Conservation (phyloP, 805 yeast species). For the Debaryomyces castellii region DNA sequence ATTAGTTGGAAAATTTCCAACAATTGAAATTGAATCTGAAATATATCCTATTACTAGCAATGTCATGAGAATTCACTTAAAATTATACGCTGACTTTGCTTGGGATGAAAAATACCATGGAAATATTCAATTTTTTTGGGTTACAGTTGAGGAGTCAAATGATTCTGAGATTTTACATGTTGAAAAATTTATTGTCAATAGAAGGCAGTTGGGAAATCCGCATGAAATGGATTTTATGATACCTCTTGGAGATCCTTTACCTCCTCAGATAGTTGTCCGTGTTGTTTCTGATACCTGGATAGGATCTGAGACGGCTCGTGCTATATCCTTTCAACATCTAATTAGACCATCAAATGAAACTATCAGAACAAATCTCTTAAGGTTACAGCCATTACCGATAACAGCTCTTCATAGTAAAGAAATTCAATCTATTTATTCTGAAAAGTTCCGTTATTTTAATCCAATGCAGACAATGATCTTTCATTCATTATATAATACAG, state of each 20-base stretch:
- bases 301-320: constrained; percentile 73
- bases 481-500: constrained; percentile 79
- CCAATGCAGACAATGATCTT: constrained; percentile 99
- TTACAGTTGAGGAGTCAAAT: constrained; percentile 85
- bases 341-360: constrained; percentile 88
- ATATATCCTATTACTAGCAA: constrained; percentile 85
- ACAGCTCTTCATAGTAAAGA: constrained; percentile 70
- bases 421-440: constrained; percentile 66
- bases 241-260: constrained; percentile 86
- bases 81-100: constrained; percentile 69
- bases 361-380: constrained; percentile 73
- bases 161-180: constrained; percentile 72
- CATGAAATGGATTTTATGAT: constrained; percentile 91
- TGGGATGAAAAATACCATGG: constrained; percentile 90
- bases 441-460: constrained; percentile 80
- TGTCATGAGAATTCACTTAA: constrained; percentile 79
- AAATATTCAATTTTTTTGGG: constrained; percentile 84
- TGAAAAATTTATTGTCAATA: constrained; percentile 73
- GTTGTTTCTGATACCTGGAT: constrained; percentile 86
- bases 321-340: constrained; percentile 86
- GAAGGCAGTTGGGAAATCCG: constrained; percentile 47
- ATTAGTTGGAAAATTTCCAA: constrained; percentile 72
- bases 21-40: constrained; percentile 70
- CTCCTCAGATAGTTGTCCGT: constrained; percentile 80
- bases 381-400: constrained; percentile 82